Percentiles rank a stretch among this genome's conserved stretches.
These are phyloP conservation scores for Tolypocladium endophyticum DNA, from an alignment of 2,329 filamentous ascomycete species.

Conservation along the genomic window DNA sequence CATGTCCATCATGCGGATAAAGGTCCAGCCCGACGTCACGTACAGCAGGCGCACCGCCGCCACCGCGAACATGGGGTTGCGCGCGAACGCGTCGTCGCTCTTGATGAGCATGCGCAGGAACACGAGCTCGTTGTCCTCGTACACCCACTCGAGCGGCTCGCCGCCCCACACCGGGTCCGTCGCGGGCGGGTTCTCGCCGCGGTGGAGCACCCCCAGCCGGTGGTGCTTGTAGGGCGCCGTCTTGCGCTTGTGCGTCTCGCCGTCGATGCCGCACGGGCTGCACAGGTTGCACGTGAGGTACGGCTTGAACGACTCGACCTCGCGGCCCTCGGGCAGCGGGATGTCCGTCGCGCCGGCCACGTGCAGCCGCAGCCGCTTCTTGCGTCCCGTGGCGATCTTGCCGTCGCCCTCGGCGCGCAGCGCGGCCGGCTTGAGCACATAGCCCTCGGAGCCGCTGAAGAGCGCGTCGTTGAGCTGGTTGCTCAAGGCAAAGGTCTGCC, in stretches of 20 bases:
- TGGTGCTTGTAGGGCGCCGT: constrained; percentile 42
- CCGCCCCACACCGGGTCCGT: constrained; percentile 59
- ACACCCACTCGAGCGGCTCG: constrained; percentile 57
- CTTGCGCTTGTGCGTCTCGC: constrained; percentile 36
- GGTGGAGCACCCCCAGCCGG: constrained; percentile 43
- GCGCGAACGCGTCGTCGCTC: constrained; percentile 51
- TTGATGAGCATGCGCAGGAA: constrained; percentile 58
- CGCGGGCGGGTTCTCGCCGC: constrained; percentile 44
- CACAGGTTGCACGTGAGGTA: constrained; percentile 57
- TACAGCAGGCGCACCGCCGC: constrained; percentile 50
- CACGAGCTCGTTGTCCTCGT: constrained; percentile 53
- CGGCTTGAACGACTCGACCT: constrained; percentile 44
- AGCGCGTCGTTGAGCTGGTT: constrained; percentile 61
- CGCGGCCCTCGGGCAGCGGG: constrained; percentile 39
- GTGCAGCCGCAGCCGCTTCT: constrained; percentile 42
- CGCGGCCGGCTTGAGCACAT: constrained; percentile 52
- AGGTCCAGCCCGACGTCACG: constrained; percentile 46
- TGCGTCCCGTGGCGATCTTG: constrained; percentile 31
- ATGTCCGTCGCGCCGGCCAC: constrained; percentile 54
- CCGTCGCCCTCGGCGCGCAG: constrained; percentile 46
- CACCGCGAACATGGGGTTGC: constrained; percentile 52
- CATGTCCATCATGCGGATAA: constrained; percentile 54
- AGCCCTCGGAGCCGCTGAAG: constrained; percentile 54
- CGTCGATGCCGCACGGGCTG: constrained; percentile 41
- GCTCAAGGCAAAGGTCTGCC: constrained; percentile 55